Conservation (phyloP, 176 grass and related monocot genomes). For the Triticum monococcum region DNA sequence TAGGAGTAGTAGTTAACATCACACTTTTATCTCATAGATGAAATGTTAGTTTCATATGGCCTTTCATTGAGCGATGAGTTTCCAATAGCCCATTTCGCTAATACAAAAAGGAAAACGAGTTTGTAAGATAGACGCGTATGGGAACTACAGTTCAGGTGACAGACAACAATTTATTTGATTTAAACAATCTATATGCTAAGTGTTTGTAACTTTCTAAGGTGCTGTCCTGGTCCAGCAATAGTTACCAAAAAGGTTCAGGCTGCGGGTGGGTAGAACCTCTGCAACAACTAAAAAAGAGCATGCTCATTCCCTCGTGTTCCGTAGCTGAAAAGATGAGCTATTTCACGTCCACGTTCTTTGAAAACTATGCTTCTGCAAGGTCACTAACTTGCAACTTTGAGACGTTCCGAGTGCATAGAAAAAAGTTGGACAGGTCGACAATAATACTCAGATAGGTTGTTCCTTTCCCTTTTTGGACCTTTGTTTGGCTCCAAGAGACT, state of each 20-base stretch:
- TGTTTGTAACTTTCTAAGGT: background rate
- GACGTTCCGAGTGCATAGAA: background rate
- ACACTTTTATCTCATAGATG: background rate
- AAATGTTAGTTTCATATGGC: background rate
- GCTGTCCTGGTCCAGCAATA: background rate
- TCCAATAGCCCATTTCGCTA: too few species aligned
- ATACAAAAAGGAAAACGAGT: too few species aligned
- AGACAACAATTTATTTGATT: background rate
- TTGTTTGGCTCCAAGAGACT: background rate
- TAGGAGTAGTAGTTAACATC: background rate
- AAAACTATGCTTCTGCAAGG: background rate
- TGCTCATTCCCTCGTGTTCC: background rate
- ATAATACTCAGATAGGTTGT: background rate
- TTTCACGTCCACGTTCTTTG: background rate
- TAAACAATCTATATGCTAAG: background rate
- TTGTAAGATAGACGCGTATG: too few species aligned
- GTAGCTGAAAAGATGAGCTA: background rate
- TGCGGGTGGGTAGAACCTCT: background rate
- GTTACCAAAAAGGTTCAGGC: background rate
- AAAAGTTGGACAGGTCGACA: background rate
- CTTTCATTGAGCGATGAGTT: background rate
- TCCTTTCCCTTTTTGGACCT: background rate
- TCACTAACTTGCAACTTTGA: background rate
- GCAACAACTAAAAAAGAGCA: background rate
- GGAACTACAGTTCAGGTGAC: background rate